Base-by-base conservation (phyloP, 768 basidiomycete genomes). In the Calvatia gigantea region DNA sequence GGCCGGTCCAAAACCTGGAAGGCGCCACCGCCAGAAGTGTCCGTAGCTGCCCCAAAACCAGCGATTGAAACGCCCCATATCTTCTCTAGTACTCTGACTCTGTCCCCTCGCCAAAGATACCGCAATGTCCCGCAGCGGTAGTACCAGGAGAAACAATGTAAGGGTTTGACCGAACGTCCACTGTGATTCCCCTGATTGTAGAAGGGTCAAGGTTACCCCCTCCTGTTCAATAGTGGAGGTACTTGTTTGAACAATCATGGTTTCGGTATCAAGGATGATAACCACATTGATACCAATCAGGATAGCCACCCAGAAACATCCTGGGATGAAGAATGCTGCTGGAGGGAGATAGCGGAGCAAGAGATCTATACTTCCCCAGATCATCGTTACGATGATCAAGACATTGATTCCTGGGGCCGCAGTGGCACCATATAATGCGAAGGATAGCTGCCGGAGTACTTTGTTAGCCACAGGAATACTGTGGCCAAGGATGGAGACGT, bases 211-310 rank as follows among this genome's bases (percentile, higher is more conserved):
- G n/a, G n/a, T n/a, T n/a, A n/a, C n/a, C n/a, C n/a, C n/a, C n/a
- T n/a, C n/a, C n/a, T n/a, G n/a, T n/a, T n/a, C n/a, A n/a, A n/a
- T n/a, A n/a, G n/a, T n/a, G 4, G 48, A 46, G 2, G 14, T 19
- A 9, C 8, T 48, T 17, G 45, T 58, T 23, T 43, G 14, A 29
- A 14, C 33, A 2, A 52, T n/a, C 33, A 52, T 58, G 3, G 46
- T 25, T 29, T 58, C 57, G 5, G 52, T 58, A 31, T 58, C 51
- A 15, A 50, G 19, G 5, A 42, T 25, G 25, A 58, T 45, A 21
- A 48, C 45, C 9, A 58, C 28, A 21, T 58, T 53, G 51, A 53
- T 33, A 2, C 29, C 51, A 19, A 53, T 17, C 12, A 58, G 35
- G 25, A 58, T 4, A 2, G 27, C 33, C 15, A 58, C 27, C 4